Evolutionary conservation across 257 asterid species (phyloP), one percentile per base, ranked within the genome.

Genomic region (Rehmannia glutinosa): DNA sequence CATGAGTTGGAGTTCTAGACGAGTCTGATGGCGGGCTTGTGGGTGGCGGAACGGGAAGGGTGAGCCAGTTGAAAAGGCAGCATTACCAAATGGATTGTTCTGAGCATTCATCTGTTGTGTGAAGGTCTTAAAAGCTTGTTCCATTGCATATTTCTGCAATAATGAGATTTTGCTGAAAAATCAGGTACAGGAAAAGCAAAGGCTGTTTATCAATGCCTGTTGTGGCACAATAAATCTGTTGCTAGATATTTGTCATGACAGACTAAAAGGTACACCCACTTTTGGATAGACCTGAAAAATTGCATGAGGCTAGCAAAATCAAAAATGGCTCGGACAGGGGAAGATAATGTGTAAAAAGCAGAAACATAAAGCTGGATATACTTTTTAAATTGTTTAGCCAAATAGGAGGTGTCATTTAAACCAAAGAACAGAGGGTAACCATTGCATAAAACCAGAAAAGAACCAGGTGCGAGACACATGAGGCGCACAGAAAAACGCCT

Each of bases 81-180:
- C 64, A 72, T 78, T 90, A 50, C 87, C 84, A 74, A 83, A 94
- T 67, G 84, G 91, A 75, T 28, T 84, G 58, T 80, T 91, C 74
- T 91, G 97, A 43, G 86, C 56, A 64, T 75, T 82, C 97, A 88
- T 87, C 71, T 87, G 97, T 71, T 93, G 91, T 70, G 88, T 74
- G 73, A 88, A 53, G 75, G 97, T 87, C 87, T 88, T 89, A 73
- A 91, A 77, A 49, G 97, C 99, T 85, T 94, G 97, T 70, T 91
- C 95, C 97, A 94, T 94, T 21, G 97, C 99, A 75, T 86, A 91
- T 73, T 89, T 87, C 99, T 94, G 89, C 66, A 63, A 58, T 60
- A 81, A 76, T 9, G 47, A 68, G 28, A 60, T 41, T 57, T 61
- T 42, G 27, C 35, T 15, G 54, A 46, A 46, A 46, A 62, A 66